These are phyloP conservation scores for Fusarium keratoplasticum DNA, from an alignment of 2,329 filamentous ascomycete genomes.

Conservation along the genomic window DNA sequence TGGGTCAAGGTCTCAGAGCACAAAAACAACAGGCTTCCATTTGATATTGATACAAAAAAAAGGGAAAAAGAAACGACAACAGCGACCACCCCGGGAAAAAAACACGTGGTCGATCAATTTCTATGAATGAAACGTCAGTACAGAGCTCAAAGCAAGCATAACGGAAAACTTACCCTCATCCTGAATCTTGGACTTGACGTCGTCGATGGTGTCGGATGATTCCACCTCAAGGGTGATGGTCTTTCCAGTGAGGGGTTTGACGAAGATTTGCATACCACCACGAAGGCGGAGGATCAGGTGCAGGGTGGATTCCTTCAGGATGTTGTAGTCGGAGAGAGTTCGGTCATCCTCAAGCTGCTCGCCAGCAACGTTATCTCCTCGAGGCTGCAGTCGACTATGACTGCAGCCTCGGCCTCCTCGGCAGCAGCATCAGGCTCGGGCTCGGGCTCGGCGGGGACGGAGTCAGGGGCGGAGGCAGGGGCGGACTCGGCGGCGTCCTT, in stretches of 20 bases:
- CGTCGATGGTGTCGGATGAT: constrained; percentile 99
- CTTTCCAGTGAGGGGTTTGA: constrained; percentile 96
- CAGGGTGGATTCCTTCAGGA: too few species aligned
- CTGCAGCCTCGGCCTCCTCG: not conserved
- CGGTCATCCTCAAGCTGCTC: too few species aligned
- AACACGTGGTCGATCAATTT: too few species aligned
- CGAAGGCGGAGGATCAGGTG: too few species aligned
- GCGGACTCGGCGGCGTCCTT: too few species aligned
- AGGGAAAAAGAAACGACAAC: not conserved
- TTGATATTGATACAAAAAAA: not conserved
- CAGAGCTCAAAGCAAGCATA: not conserved
- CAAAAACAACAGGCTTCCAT: not conserved
- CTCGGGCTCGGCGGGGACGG: not conserved
- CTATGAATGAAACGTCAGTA: not conserved
- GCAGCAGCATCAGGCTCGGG: not conserved
- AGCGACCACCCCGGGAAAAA: not conserved
- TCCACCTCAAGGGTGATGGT: constrained; percentile 99
- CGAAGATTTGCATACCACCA: constrained; percentile 75
- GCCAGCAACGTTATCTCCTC: too few species aligned
- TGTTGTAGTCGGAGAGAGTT: too few species aligned
- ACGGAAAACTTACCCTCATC: constrained; percentile 81
- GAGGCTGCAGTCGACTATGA: too few species aligned
- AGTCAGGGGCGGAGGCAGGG: too few species aligned
- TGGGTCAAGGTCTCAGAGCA: not conserved
- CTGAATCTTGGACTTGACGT: constrained; percentile 99